These are phyloP conservation scores for Plasmodium billcollinsi DNA, from an alignment of 169 alveolate genomes.

Conservation along the genomic window DNA sequence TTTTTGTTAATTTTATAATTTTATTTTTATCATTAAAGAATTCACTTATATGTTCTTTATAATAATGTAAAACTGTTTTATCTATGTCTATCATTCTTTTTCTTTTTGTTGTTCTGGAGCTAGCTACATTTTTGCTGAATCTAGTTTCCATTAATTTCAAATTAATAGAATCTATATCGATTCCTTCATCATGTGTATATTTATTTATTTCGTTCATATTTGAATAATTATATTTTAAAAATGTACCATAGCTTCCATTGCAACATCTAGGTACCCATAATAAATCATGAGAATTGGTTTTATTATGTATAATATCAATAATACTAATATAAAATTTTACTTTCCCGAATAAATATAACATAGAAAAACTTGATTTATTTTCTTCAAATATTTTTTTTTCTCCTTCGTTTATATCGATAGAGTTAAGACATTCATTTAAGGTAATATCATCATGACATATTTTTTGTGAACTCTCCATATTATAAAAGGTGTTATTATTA, in stretches of 20 bases:
- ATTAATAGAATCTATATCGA: conserved; percentile 72
- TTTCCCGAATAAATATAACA: conserved; percentile 70
- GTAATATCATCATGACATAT: conserved; percentile 31
- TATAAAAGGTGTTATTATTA: not conserved
- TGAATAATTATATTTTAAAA: conserved; percentile 57
- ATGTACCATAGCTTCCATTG: conserved; percentile 70
- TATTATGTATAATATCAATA: conserved; percentile 69
- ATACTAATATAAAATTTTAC: conserved; percentile 74
- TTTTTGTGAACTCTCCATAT: conserved; percentile 1
- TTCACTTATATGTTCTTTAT: conserved; percentile 76
- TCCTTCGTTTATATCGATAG: not conserved
- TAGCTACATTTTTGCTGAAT: conserved; percentile 75
- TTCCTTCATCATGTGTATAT: conserved; percentile 54
- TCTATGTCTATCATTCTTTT: conserved; percentile 78
- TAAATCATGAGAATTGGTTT: conserved; percentile 73
- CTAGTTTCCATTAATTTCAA: conserved; percentile 73
- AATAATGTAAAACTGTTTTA: conserved; percentile 71
- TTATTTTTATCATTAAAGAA: conserved; percentile 69
- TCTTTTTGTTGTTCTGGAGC: conserved; percentile 76
- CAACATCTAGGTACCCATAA: conserved; percentile 77
- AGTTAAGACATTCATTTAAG: conserved; percentile 19
- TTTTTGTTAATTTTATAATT: conserved; percentile 65
- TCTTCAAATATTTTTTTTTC: conserved; percentile 35
- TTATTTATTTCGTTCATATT: conserved; percentile 59
- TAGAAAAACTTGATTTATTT: conserved; percentile 68